Percentiles rank a stretch among this genome's conserved stretches.
These are phyloP conservation scores for Rhododendron ovatum DNA, from an alignment of 148 eudicot species.

Conservation along the genomic window DNA sequence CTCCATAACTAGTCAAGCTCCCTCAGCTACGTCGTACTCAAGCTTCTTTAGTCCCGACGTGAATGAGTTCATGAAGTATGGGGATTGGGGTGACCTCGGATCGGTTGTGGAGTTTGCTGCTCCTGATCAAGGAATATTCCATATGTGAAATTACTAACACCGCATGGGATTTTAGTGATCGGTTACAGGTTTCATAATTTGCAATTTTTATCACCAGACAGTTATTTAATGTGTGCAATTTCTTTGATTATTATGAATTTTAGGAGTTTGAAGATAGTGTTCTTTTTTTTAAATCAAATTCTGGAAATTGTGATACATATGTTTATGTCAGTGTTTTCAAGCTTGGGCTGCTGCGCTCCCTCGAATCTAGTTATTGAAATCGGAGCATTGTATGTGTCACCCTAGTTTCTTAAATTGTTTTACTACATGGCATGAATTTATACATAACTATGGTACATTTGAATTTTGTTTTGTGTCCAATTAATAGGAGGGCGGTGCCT, in stretches of 20 bases:
- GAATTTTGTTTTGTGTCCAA: too few relatives aligned
- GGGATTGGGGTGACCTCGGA: slow-evolving; percentile 71
- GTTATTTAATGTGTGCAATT: background rate
- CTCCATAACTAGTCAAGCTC: slow-evolving; percentile 19
- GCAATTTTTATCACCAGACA: background rate
- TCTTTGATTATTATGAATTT: background rate
- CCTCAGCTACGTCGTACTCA: slow-evolving; percentile 22
- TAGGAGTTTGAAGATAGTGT: background rate
- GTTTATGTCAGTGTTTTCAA: background rate
- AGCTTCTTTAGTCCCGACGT: slow-evolving; percentile 32
- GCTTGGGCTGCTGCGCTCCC: background rate
- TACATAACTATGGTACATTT: background rate
- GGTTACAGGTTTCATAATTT: background rate
- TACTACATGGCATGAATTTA: background rate
- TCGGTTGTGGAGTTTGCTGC: slow-evolving; percentile 43
- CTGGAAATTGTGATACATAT: background rate
- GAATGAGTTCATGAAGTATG: slow-evolving; percentile 31
- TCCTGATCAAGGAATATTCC: slow-evolving; percentile 16
- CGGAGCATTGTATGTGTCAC: background rate
- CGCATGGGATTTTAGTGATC: background rate
- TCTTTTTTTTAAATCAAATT: background rate
- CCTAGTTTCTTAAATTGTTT: background rate
- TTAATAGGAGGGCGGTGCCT: too few relatives aligned
- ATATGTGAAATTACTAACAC: background rate
- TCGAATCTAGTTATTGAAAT: background rate